Conservation (phyloP, 768 basidiomycete species). For the Phylloporus scabripes region DNA sequence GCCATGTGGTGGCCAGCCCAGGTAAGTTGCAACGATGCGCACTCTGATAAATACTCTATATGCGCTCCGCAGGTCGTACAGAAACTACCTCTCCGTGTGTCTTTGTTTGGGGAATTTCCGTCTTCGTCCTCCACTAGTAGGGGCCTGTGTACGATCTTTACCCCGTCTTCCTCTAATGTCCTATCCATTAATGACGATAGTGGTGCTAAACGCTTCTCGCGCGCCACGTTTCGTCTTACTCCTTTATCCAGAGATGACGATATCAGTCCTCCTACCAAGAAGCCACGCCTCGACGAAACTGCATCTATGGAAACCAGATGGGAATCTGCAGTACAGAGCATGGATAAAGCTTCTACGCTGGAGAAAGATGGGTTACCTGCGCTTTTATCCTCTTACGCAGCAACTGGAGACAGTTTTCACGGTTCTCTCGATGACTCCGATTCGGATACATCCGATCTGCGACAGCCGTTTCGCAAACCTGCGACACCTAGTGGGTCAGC, state of each 20-base stretch:
- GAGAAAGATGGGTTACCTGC: constrained; percentile 48
- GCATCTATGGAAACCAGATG: constrained; percentile 37
- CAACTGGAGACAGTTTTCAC: constrained; percentile 15
- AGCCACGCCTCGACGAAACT: constrained; percentile 33
- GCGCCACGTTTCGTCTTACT: constrained; percentile 30
- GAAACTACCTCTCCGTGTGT: constrained; percentile 25
- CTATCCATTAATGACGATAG: constrained; percentile 32
- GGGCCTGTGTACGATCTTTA: constrained; percentile 23
- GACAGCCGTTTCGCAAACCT: constrained; percentile 1
- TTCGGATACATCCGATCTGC: constrained; percentile 11
- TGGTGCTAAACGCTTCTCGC: constrained; percentile 40
- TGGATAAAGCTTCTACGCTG: constrained; percentile 39
- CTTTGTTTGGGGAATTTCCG: constrained; percentile 29
- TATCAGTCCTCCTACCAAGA: constrained; percentile 40
- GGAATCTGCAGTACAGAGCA: constrained; percentile 42
- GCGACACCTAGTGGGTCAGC: constrained; percentile 2
- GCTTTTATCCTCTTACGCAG: constrained; percentile 29
- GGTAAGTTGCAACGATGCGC: constrained; percentile 34
- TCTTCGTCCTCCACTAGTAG: constrained; percentile 23
- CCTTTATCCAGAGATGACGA: constrained; percentile 5
- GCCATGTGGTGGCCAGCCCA: constrained; percentile 69
- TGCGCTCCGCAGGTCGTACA: constrained; percentile 19
- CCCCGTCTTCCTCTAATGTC: constrained; percentile 38
- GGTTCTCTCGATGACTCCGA: constrained; percentile 28
- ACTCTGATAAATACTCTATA: constrained; percentile 3